Evolutionary conservation across 495 filamentous ascomycete species (phyloP), one percentile per base, ranked within the genome.

Genomic region (Penicillium bovifimosum): DNA sequence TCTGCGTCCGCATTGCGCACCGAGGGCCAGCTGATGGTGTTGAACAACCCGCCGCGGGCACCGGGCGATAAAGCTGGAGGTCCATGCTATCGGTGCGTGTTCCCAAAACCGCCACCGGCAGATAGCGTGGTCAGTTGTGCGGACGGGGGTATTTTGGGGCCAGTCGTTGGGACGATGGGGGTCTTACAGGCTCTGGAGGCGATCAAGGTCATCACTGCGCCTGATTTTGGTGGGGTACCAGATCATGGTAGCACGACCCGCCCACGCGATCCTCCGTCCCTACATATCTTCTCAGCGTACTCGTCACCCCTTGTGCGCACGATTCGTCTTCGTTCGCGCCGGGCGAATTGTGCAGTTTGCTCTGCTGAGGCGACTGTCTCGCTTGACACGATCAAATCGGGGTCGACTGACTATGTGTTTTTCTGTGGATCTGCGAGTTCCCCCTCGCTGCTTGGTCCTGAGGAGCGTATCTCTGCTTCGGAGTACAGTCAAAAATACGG

Each of bases 131-230:
- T 86, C 3, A 86, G 81, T 49, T 98, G 93, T 64, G 88, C 91
- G 11, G 93, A 98, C 61, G 90, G 89, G 1, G 93, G 93, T 2
- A 89, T 98, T 35, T 54, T 98, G 7, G 93, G 93, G 0, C 88
- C 93, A 0, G 92, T 96, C 0, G 93, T 98, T 0, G 93, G 93
- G 1, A 80, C 86, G 9, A 96, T 98, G 91, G 93, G 93, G 5
- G 85, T 96, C 2, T 69, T 96, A 35, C 91, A 96, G 70, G 93
- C 93, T 0, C 72, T 91, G 29, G 90, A 96, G 68, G 83, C 91
- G 6, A 86, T 98, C 61, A 95, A 96, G 61, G 64, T 96, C 3
- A 73, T 97, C 16, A 75, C 78, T 0, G 61, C 70, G 28, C 63
- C 54, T 0, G 31, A 47, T 0, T 34, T 51, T 9, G 47, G 54